A percentile compares a stretch with the other conserved stretches of the same genome.
Evolutionary conservation across 306 rosid genomes (phyloP).

Genomic region (Medicago ruthenica): DNA sequence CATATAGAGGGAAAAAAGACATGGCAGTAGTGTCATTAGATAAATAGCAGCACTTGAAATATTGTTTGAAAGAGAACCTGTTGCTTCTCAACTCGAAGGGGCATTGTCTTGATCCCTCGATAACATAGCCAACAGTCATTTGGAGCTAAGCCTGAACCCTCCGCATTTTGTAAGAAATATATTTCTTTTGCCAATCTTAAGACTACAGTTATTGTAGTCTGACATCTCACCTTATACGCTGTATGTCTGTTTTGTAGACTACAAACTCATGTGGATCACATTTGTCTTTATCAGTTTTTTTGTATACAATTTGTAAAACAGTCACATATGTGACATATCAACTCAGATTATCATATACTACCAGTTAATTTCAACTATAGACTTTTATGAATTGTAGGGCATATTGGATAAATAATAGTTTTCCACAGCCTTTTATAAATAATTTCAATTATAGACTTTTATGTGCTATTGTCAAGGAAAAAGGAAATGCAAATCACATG

Average conservation of each 20-base stretch:
- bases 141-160: too few relatives aligned
- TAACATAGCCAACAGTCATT: too few relatives aligned
- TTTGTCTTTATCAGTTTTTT: not conserved
- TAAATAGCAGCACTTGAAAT: slow-evolving; percentile 33
- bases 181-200: too few relatives aligned
- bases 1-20: slow-evolving; percentile 15
- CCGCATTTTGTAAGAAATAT: too few relatives aligned
- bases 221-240: slow-evolving; percentile 42
- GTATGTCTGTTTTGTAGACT: slow-evolving; percentile 1
- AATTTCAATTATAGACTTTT: too few relatives aligned
- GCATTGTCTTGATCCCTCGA: too few relatives aligned
- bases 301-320: not conserved
- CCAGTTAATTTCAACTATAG: not conserved
- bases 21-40: slow-evolving; percentile 9
- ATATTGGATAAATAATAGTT: slow-evolving; percentile 3
- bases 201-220: slow-evolving; percentile 85
- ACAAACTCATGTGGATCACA: slow-evolving; percentile 13
- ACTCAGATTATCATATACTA: not conserved
- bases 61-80: too few relatives aligned
- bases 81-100: too few relatives aligned
- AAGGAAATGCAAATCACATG: slow-evolving; percentile 11
- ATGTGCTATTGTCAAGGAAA: slow-evolving; percentile 16
- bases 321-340: not conserved
- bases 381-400: not conserved
- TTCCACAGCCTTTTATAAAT: not conserved